Conservation (phyloP, 1,139 yeast species). For the Yamadazyma mexicana region DNA sequence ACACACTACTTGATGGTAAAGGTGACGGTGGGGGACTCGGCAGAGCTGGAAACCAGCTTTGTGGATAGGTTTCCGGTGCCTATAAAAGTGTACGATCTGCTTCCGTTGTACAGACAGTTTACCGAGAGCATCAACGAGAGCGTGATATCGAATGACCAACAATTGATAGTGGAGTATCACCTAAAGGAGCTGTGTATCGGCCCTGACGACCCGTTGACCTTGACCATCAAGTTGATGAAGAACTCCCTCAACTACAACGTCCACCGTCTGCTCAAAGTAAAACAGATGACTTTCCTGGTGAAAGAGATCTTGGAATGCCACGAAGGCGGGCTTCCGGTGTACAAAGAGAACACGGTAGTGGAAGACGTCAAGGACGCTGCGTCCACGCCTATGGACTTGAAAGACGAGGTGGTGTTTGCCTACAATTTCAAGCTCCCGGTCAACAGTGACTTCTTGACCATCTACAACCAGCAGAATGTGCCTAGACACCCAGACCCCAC, state of each 20-base stretch:
- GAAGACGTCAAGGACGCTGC: conserved; percentile 27
- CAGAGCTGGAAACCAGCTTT: conserved; percentile 30
- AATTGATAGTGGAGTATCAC: conserved; percentile 41
- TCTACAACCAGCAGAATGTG: conserved; percentile 17
- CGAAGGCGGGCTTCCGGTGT: conserved; percentile 48
- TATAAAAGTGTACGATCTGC: conserved; percentile 50
- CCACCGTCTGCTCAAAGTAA: conserved; percentile 41
- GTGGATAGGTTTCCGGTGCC: conserved; percentile 46
- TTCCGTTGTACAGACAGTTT: conserved; percentile 55
- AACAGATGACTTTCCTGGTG: conserved; percentile 47
- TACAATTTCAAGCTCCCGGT: conserved; percentile 37
- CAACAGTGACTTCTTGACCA: conserved; percentile 36
- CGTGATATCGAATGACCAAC: conserved; percentile 39
- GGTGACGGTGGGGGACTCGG: conserved; percentile 34
- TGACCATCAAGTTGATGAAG: conserved; percentile 39
- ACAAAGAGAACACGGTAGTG: conserved; percentile 31
- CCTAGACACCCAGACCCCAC: not conserved
- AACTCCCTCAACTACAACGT: conserved; percentile 35
- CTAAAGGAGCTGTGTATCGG: conserved; percentile 52
- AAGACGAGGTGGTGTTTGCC: conserved; percentile 29
- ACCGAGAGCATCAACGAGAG: conserved; percentile 48
- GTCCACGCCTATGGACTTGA: conserved; percentile 20
- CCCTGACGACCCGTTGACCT: conserved; percentile 44
- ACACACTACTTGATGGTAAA: conserved; percentile 36
- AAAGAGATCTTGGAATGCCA: conserved; percentile 51